Base-by-base conservation (phyloP, 2,329 filamentous ascomycete genomes). In the Ophiostoma himal-ulmi region DNA sequence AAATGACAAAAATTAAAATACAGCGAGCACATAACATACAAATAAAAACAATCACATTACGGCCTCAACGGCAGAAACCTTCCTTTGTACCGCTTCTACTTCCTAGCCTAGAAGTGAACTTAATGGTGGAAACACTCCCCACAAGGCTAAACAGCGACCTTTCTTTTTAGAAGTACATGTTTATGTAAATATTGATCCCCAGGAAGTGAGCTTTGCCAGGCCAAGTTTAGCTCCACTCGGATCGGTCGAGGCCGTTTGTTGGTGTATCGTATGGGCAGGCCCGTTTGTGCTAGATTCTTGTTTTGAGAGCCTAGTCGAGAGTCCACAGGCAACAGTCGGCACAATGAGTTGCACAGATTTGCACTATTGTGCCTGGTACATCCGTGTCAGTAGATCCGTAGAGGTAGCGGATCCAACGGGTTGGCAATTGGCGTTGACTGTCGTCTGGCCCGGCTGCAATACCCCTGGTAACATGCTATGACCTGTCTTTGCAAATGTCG, bases 171-270 rank as follows among this genome's bases (percentile, higher is more conserved):
- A 57, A 57, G 52, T 57, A 7, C 52, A n/a, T 57, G 11, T 7
- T 57, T 54, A 54, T 54, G 48, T 22, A 13, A 57, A 22, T 57
- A 57, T 57, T 57, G 52, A 57, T 57, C 52, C 22, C 52, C n/a
- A 3, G n/a, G 7, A 57, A 57, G 10, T 57, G 52, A 57, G 11
- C 22, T 57, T 57, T 17, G 22, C 52, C 52, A 11, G 22, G 52
- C 52, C 3, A 11, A 57, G n/a, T 57, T 3, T 57, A 57, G 52
- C 52, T 26, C 22, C 22, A 14, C 52, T 57, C 52, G 52, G 52
- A 57, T 57, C 52, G 52, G 52, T 57, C 17, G 52, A 17, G 10
- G 52, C 52, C 52, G 52, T 10, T 4, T 26, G 52, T 26, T 26
- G 52, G 52, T 22, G 52, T 57, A 13, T 22, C 26, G 52, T n/a